These are phyloP conservation scores for Eutrema salsugineum DNA, from an alignment of 441 rosid species.

Conservation along the genomic window DNA sequence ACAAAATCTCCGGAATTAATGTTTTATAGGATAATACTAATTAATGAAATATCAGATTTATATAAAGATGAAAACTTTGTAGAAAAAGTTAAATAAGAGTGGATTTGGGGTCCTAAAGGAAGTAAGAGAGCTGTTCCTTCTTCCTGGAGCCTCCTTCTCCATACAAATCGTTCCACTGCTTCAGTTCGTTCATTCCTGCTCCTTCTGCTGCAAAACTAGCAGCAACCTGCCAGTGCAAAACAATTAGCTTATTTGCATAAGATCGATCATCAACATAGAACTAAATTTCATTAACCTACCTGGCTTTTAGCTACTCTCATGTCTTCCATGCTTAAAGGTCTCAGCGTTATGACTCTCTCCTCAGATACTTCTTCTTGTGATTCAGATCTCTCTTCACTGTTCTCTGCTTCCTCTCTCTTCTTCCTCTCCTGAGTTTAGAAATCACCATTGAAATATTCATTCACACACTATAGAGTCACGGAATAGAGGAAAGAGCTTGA, in stretches of 20 bases:
- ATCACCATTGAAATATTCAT: background rate
- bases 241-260: background rate
- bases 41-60: background rate
- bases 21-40: slow-evolving; percentile 6
- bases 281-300: slow-evolving; percentile 33
- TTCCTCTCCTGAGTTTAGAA: slow-evolving; percentile 34
- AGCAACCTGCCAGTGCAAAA: slow-evolving; percentile 58
- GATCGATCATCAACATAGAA: background rate
- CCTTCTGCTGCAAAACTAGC: slow-evolving; percentile 91
- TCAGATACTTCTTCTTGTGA: slow-evolving; percentile 48
- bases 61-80: slow-evolving; percentile 3
- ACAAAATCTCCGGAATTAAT: slow-evolving; percentile 6
- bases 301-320: slow-evolving; percentile 92
- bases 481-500: background rate
- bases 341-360: slow-evolving; percentile 54
- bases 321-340: slow-evolving; percentile 89
- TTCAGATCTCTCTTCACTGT: slow-evolving; percentile 46
- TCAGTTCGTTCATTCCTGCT: slow-evolving; percentile 77
- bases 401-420: slow-evolving; percentile 52
- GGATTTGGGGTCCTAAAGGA: slow-evolving; percentile 46
- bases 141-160: slow-evolving; percentile 98
- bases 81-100: background rate
- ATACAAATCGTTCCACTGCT: slow-evolving; percentile 90
- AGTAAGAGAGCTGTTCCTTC: slow-evolving; percentile 89
- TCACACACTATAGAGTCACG: background rate